Evolutionary conservation across 2,329 filamentous ascomycete genomes (phyloP).

Genomic region (Fusarium clavum): DNA sequence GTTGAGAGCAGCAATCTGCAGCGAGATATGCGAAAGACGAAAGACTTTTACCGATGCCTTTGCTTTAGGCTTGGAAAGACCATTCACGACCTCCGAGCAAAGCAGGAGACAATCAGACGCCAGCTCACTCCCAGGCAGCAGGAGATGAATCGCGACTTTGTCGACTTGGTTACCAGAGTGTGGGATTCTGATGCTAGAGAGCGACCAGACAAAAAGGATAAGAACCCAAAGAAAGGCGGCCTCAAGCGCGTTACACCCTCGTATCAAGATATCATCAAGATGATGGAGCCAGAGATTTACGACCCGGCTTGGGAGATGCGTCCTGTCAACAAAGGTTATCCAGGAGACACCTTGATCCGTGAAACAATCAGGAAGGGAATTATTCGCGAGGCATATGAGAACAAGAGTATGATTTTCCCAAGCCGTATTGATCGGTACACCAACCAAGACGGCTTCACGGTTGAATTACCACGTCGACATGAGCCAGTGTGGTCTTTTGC

Average conservation of each 20-base stretch:
- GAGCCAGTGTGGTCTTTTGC: slow-evolving; percentile 51
- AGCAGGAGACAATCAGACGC: slow-evolving; percentile 2
- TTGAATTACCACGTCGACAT: slow-evolving; percentile 38
- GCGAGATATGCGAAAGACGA: slow-evolving; percentile 14
- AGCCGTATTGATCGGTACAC: slow-evolving; percentile 46
- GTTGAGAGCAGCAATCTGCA: background rate
- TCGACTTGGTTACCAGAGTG: slow-evolving; percentile 17
- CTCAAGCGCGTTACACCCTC: slow-evolving; percentile 18
- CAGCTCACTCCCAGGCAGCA: slow-evolving; percentile 22
- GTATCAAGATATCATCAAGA: slow-evolving; percentile 49
- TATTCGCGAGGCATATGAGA: slow-evolving; percentile 58
- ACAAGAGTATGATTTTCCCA: slow-evolving; percentile 57
- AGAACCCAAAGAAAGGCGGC: slow-evolving; percentile 14
- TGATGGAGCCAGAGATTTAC: slow-evolving; percentile 47
- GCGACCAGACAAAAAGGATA: slow-evolving; percentile 31
- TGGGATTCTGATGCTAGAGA: slow-evolving; percentile 34
- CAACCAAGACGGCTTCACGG: slow-evolving; percentile 23
- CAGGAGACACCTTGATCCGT: slow-evolving; percentile 18
- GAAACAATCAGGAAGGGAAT: slow-evolving; percentile 53
- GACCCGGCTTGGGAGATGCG: background rate
- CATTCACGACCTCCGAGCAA: slow-evolving; percentile 28
- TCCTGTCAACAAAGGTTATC: background rate
- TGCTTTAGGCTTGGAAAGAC: slow-evolving; percentile 56
- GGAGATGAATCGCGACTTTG: slow-evolving; percentile 22
- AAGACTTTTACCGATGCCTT: slow-evolving; percentile 45